These are phyloP conservation scores for Polymyxa betae DNA, from an alignment of 208 protist species.

Conservation along the genomic window DNA sequence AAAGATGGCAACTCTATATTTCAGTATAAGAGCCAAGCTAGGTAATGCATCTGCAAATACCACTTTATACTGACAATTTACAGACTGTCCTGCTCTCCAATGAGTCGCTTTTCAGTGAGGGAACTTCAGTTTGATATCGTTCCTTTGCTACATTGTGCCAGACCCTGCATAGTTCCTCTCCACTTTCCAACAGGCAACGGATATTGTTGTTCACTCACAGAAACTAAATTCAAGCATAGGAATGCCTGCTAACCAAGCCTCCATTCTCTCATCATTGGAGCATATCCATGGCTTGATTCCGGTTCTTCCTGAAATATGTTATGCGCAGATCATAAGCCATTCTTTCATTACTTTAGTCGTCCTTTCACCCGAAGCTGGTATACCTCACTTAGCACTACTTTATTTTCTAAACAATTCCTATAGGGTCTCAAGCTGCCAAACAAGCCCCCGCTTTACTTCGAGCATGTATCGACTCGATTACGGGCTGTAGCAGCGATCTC, in stretches of 20 bases:
- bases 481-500: too few species aligned
- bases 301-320: slow-evolving; percentile 17
- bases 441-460: too few species aligned
- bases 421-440: too few species aligned
- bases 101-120: background rate
- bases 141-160: background rate
- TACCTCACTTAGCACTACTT: too few species aligned
- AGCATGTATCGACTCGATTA: too few species aligned
- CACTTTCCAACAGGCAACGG: background rate
- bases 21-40: background rate
- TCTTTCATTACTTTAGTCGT: background rate
- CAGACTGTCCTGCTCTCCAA: background rate
- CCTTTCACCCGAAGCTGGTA: background rate
- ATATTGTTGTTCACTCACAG: background rate
- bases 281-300: background rate
- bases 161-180: slow-evolving; percentile 23
- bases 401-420: too few species aligned
- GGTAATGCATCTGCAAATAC: background rate
- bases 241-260: background rate
- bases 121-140: slow-evolving; percentile 11
- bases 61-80: background rate
- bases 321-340: background rate
- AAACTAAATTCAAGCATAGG: background rate
- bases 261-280: background rate
- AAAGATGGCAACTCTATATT: background rate